Evolutionary conservation across 1,139 yeast species (phyloP), one percentile per base, ranked within the genome.

Genomic region (Debaryomycetaceae sp.): DNA sequence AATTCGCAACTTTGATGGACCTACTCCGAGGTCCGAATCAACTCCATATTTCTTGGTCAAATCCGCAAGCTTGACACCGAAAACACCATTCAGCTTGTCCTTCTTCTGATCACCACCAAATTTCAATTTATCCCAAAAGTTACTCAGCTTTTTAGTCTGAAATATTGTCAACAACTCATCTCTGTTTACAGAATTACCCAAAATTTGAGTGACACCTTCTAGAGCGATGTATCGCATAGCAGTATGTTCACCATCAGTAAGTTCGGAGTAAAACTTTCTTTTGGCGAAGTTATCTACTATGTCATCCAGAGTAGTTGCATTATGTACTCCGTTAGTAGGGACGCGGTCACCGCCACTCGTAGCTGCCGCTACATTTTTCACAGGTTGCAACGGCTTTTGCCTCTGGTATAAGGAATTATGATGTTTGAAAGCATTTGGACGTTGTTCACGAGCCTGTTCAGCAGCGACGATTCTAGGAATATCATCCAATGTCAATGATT

Each of bases 391-490:
- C 53, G 58, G 72, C 62, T 55, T 69, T 54, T 57, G 69, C 60
- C 65, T 67, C 58, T 59, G 76, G 49, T 73, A 74, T 43, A 73
- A 63, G 17, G 73, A 63, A 50, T 75, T 73, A 53, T 84, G 90
- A 60, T 83, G 91, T 51, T 83, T 80, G 66, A 83, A 87, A 0
- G 95, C 93, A 62, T 87, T 87, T 5, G 95, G 95, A 47, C 96
- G 78, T 58, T 88, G 85, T 52, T 89, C 97, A 51, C 97, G 76
- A 0, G 98, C 97, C 63, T 91, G 97, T 58, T 93, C 98, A 6
- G 97, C 95, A 3, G 97, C 96, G 9, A 93, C 98, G 58, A 93
- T 91, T 53, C 98, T 77, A 6, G 98, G 97, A 54, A 93, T 93
- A 66, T 93, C 99, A 64, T 93, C 99, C 57, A 93, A 76, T 0